Percentiles rank a stretch among this genome's conserved stretches.
Conservation (phyloP, 441 rosid genomes). For the Omphalea diandra region DNA sequence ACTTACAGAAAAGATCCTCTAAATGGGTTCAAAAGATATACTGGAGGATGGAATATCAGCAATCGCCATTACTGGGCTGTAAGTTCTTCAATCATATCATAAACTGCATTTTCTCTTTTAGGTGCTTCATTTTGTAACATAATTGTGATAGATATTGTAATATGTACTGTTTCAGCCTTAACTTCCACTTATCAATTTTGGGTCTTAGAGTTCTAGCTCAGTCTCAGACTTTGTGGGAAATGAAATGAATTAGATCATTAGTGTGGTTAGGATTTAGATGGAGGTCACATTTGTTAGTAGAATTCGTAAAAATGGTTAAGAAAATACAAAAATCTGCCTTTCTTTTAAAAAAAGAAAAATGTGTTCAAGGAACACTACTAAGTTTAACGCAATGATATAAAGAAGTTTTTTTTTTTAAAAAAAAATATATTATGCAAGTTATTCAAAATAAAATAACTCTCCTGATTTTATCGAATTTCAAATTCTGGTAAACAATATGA, state of each 20-base stretch:
- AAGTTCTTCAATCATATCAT: constrained; percentile 28
- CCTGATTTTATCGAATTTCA: too few relatives aligned
- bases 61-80: constrained; percentile 96
- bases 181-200: background rate
- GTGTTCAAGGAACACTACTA: too few relatives aligned
- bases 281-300: background rate
- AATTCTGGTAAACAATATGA: background rate
- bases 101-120: background rate
- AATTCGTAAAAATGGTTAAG: background rate
- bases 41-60: constrained; percentile 84
- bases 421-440: background rate
- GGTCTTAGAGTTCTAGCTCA: background rate
- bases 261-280: background rate
- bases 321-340: background rate
- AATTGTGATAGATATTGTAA: background rate
- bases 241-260: background rate
- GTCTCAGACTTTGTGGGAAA: background rate
- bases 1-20: constrained; percentile 87
- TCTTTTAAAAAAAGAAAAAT: too few relatives aligned
- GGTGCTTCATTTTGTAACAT: background rate
- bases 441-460: too few relatives aligned
- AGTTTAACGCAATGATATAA: too few relatives aligned
- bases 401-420: too few relatives aligned
- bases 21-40: constrained; percentile 59
- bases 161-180: background rate